phyloP scores from a whole-genome alignment of 129 eudicot species.

The Flaveria linearis region DNA sequence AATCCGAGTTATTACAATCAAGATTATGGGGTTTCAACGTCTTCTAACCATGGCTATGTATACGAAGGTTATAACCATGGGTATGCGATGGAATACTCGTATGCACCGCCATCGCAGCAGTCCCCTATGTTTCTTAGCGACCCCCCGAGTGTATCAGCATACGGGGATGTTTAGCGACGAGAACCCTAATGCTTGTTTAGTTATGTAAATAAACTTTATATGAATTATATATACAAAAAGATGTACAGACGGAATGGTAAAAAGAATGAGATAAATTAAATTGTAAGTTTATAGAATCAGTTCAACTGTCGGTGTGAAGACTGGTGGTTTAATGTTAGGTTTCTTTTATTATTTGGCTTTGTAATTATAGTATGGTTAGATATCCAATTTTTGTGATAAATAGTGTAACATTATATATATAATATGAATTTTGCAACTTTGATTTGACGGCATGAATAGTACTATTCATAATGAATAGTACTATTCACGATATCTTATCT shows the following conservation, averaged over 20 bases:
- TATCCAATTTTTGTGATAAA: conserved; percentile 28
- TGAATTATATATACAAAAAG: not conserved
- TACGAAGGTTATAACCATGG: conserved; percentile 46
- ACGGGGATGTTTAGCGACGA: conserved; percentile 72
- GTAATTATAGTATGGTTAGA: conserved; percentile 13
- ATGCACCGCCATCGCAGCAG: conserved; percentile 31
- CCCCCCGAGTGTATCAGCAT: conserved; percentile 26
- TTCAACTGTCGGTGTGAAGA: conserved; percentile 10
- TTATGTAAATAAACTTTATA: conserved; percentile 48
- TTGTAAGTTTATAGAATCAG: not conserved
- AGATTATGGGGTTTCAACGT: conserved; percentile 39
- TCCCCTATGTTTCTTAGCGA: conserved; percentile 37
- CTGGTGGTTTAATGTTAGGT: conserved; percentile 23
- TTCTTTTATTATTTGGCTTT: conserved; percentile 30
- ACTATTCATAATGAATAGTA: too few relatives aligned
- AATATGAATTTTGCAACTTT: too few relatives aligned
- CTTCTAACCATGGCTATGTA: conserved; percentile 38
- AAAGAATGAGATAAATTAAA: conserved; percentile 16
- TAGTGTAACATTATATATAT: conserved; percentile 34
- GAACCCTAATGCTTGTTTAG: conserved; percentile 68
- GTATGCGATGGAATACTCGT: conserved; percentile 31
- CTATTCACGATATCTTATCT: too few relatives aligned
- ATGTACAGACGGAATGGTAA: conserved; percentile 22
- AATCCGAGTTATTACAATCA: conserved; percentile 51
- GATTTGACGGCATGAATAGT: too few relatives aligned